Base-by-base conservation (phyloP, 352 stramenopile species). In the Pythium scleroteichum region DNA sequence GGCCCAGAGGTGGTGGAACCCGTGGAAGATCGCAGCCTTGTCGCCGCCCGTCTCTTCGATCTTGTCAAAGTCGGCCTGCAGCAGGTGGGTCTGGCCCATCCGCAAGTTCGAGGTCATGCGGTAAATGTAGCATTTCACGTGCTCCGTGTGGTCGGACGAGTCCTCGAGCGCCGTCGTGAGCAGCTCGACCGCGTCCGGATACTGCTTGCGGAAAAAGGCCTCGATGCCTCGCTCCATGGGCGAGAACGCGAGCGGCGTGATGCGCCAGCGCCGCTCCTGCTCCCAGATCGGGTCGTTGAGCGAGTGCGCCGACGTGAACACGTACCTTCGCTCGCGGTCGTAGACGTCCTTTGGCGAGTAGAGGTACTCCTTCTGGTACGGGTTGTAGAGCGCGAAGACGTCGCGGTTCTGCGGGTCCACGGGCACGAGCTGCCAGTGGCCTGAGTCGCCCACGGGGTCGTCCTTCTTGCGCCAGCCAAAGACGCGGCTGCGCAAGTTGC, bases 121-220 rank as follows among this genome's bases (percentile, higher is more conserved):
- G 63, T 91, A 91, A 0, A 79, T 75, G 60, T 86, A 89, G 49
- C 79, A 89, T 48, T 87, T 88, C 24, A 92, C 82, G 59, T 88
- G 74, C 59, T 87, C 72, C 0, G 78, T 86, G 32, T 85, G 82
- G 47, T 89, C 82, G 5, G 78, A 69, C 41, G 79, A 51, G 24
- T 84, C 68, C 5, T 69, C 35, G 5, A 88, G 61, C 33, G 72
- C 79, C 20, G 67, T 48, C 10, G 78, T 78, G 38, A 89, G 46
- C 32, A 82, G 51, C 41, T 78, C 72, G 10, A 92, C 82, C 2
- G 79, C 79, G 1, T 73, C 50, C 1, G 78, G 69, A 45, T 88
- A 92, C 12, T 86, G 65, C 57, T 82, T 84, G 13, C 64, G 59
- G 39, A 87, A 88, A 44, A 91, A 92, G 0, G 82, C 79, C 46